Conservation (phyloP, 331 rosid species). For the Acacia concinna region DNA sequence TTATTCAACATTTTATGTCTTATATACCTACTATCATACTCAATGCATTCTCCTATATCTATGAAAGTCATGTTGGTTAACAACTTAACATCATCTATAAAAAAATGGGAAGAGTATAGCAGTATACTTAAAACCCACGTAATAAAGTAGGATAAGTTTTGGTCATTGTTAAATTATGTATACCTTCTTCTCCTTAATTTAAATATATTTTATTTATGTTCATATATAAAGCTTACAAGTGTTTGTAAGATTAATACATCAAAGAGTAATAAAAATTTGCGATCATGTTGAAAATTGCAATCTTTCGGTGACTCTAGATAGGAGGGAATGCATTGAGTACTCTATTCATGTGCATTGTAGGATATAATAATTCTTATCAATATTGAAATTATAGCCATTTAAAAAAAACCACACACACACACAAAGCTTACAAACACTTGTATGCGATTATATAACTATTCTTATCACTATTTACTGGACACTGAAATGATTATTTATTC, state of each 20-base stretch:
- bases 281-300: constrained; percentile 2
- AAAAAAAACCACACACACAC: not conserved
- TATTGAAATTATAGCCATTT: constrained; percentile 28
- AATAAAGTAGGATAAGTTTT: no score
- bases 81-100: no score
- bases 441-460: no score
- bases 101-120: no score
- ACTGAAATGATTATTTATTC: not conserved
- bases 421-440: no score
- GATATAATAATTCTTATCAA: constrained; percentile 23
- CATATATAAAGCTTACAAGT: not conserved
- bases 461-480: not conserved
- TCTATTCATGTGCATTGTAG: constrained; percentile 9
- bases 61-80: no score
- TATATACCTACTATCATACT: no score
- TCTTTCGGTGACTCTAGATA: constrained; percentile 19
- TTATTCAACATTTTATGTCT: no score
- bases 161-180: not conserved
- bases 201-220: not conserved
- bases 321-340: not conserved
- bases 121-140: not conserved
- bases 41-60: no score
- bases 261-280: not conserved
- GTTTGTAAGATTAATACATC: not conserved
- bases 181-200: not conserved